Evolutionary conservation across 352 stramenopile species (phyloP).

Genomic region (Globisporangium barbulae): DNA sequence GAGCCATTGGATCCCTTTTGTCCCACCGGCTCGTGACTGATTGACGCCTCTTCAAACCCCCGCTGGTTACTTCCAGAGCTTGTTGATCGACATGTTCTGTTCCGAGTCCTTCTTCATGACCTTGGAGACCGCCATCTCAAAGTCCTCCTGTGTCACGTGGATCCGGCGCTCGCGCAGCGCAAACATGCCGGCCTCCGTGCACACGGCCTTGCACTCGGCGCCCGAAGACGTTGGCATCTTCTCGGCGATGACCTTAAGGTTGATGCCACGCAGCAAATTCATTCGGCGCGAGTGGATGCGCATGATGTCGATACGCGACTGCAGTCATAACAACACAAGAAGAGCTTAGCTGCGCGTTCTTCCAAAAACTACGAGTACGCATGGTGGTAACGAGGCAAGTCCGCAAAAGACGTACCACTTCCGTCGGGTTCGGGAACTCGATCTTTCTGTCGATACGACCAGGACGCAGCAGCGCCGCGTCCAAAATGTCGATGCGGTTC

Average conservation of each 20-base stretch:
- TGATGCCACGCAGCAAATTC: slow-evolving; percentile 98
- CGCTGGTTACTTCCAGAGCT: slow-evolving; percentile 97
- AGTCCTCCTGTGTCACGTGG: slow-evolving; percentile 99
- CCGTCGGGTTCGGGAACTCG: slow-evolving; percentile 98
- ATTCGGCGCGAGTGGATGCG: slow-evolving; percentile 99
- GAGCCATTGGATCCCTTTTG: neutral
- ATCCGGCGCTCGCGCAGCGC: slow-evolving; percentile 98
- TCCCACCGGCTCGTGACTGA: neutral
- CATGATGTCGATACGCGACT: slow-evolving; percentile 96
- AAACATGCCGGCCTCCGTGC: slow-evolving; percentile 99
- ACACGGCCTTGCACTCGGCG: slow-evolving; percentile 99
- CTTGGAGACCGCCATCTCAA: slow-evolving; percentile 99
- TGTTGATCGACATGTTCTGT: slow-evolving; percentile 96
- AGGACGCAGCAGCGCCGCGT: slow-evolving; percentile 95
- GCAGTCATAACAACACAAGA: slow-evolving; percentile 7
- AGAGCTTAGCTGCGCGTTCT: slow-evolving; percentile 11
- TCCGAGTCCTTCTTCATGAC: slow-evolving; percentile 99
- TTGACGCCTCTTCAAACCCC: neutral
- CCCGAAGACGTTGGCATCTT: slow-evolving; percentile 98
- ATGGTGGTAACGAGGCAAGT: neutral
- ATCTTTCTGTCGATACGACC: slow-evolving; percentile 99
- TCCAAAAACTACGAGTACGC: slow-evolving; percentile 1
- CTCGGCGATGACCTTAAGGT: slow-evolving; percentile 97
- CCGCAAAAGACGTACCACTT: slow-evolving; percentile 57
- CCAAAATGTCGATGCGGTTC: slow-evolving; percentile 99